phyloP scores from a whole-genome alignment of 1,139 yeast genomes.

The Protomyces lactucae-debilis region DNA sequence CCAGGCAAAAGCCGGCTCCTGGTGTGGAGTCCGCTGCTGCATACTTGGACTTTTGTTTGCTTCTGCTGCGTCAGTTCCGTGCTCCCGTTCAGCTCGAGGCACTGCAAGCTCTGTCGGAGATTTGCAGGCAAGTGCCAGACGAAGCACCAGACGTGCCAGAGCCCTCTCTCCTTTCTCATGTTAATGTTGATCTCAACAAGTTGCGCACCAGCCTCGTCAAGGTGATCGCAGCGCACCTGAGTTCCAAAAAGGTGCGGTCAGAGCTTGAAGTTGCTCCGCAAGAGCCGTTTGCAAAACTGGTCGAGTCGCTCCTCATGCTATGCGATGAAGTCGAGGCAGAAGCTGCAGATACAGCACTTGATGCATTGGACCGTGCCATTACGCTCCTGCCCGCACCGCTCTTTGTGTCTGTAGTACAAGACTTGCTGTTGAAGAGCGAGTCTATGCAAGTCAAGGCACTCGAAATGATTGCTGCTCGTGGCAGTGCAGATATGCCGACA shows the following conservation, averaged over 20 bases:
- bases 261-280: conserved; percentile 10
- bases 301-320: conserved; percentile 7
- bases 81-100: conserved; percentile 8
- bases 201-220: conserved; percentile 5
- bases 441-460: conserved; percentile 10
- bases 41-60: conserved; percentile 45
- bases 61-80: conserved; percentile 20
- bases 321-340: conserved; percentile 13
- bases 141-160: not conserved
- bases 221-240: conserved; percentile 11
- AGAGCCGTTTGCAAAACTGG: conserved; percentile 8
- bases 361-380: conserved; percentile 26
- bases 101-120: conserved; percentile 1
- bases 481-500: not conserved
- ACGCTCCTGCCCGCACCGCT: conserved; percentile 24
- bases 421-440: conserved; percentile 7
- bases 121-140: conserved; percentile 12
- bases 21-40: conserved; percentile 46
- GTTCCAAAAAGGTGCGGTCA: conserved; percentile 16
- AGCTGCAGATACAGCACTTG: conserved; percentile 10
- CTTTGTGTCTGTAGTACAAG: conserved; percentile 13
- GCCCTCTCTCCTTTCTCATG: not conserved
- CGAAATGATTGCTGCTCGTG: conserved; percentile 12
- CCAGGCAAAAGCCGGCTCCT: conserved; percentile 39
- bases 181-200: not conserved